Evolutionary conservation across 768 basidiomycete genomes (phyloP).

Genomic region (Fomitopsis pulvina): DNA sequence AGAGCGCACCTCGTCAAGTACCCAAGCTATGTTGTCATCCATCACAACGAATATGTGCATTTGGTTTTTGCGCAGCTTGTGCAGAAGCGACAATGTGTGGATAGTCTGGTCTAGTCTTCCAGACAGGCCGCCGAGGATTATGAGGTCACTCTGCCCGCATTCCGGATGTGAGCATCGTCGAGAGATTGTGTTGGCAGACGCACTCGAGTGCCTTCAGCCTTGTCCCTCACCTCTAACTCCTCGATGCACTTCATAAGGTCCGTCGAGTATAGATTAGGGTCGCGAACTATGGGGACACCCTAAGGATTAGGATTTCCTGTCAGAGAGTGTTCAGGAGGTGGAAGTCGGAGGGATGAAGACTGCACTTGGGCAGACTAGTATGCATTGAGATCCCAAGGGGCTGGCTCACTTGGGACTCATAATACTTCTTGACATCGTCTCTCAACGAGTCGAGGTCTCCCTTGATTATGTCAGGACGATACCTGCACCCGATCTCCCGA

Average conservation of each 20-base stretch:
- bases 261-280: slow-evolving; percentile 76
- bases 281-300: slow-evolving; percentile 64
- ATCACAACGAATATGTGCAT: slow-evolving; percentile 68
- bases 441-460: slow-evolving; percentile 92
- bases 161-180: not conserved
- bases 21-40: slow-evolving; percentile 91
- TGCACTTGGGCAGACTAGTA: too few relatives aligned
- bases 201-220: slow-evolving; percentile 32
- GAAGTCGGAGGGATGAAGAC: too few relatives aligned
- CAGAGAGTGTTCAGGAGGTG: too few relatives aligned
- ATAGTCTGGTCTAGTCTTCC: slow-evolving; percentile 94
- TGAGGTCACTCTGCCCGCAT: slow-evolving; percentile 48
- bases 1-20: slow-evolving; percentile 58
- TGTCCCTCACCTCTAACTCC: slow-evolving; percentile 55
- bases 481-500: slow-evolving; percentile 34
- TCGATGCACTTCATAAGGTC: slow-evolving; percentile 92
- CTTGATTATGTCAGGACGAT: slow-evolving; percentile 80
- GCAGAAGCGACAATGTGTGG: slow-evolving; percentile 78
- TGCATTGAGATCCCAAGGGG: not conserved
- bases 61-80: slow-evolving; percentile 64
- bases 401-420: slow-evolving; percentile 45
- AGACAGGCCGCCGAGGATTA: slow-evolving; percentile 83
- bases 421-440: slow-evolving; percentile 65
- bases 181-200: slow-evolving; percentile 6
- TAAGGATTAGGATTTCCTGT: too few relatives aligned